Evolutionary conservation across 2,329 filamentous ascomycete genomes (phyloP), one percentile per base, ranked within the genome.

Genomic region (Sporothrix brasiliensis): DNA sequence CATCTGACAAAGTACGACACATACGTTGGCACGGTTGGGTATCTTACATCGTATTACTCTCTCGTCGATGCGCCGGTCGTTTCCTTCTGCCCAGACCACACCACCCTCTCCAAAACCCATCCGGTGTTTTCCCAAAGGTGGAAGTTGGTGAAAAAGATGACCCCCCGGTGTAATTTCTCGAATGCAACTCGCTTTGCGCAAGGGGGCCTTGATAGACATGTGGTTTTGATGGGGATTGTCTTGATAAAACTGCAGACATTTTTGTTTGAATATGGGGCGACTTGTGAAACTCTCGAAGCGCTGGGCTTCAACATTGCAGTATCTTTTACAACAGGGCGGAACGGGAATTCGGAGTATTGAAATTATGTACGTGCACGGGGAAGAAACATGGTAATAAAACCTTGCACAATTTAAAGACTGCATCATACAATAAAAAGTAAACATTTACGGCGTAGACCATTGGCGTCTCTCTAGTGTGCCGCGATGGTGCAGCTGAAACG

Each of bases 401-500:
- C 10, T 49, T 63, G 41, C 41, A 63, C 60, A 49, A 47, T 63
- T 1, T 49, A 10, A 3, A 30, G 7, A 5, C 4, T 5, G 34
- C 3, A 61, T 47, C 34, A 34, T 34, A 7, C 5, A 21, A 24
- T 34, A 9, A 39, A 39, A n/a, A 27, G 16, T 39, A 34, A 34
- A 52, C 13, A 34, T 21, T 14, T 16, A 63, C n/a, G 34, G 34
- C 34, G 34, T 34, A 9, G 41, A 21, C 2, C 30, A 61, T 24
- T 24, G 24, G 24, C 3, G 27, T 30, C 27, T 30, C 3, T 30
- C 27, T 30, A 50, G 19, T 58, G 50, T 39, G 66, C 66, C 66
- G 66, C 14, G 9, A 19, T 39, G 50, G n/a, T 68, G 39, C 66
- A 58, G 66, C 66, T 68, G 66, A 68, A 68, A 68, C 66, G 52